A percentile compares a stretch with the other conserved stretches of the same genome.
phyloP scores from a whole-genome alignment of 148 eudicot genomes.

The Suaeda aralocaspica region DNA sequence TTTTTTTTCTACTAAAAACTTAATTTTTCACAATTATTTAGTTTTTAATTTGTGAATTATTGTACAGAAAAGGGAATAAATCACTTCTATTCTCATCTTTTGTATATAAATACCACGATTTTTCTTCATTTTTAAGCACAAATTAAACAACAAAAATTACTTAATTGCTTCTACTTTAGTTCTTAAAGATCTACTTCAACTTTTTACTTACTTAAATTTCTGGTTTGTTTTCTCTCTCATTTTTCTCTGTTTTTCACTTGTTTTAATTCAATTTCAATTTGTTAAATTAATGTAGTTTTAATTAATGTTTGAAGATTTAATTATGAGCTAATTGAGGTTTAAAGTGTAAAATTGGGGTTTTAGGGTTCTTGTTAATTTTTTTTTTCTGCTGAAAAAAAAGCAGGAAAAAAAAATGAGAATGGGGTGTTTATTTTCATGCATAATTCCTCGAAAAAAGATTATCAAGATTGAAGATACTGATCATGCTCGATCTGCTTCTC shows the following conservation, averaged over 20 bases:
- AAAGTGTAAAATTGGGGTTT: conserved; percentile 23
- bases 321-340: conserved; percentile 17
- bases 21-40: not conserved
- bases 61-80: not conserved
- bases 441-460: conserved; percentile 27
- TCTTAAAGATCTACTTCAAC: conserved; percentile 30
- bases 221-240: conserved; percentile 2
- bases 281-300: not conserved
- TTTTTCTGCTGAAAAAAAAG: conserved; percentile 2
- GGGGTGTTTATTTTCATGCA: conserved; percentile 47
- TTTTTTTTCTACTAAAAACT: no score
- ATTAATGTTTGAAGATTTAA: conserved; percentile 14
- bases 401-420: conserved; percentile 24
- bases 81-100: no score
- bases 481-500: conserved; percentile 47
- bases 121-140: conserved; percentile 7
- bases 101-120: not conserved
- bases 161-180: conserved; percentile 14
- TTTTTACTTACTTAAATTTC: conserved; percentile 17
- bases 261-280: not conserved
- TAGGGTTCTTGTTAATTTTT: not conserved
- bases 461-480: conserved; percentile 42
- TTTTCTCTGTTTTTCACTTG: not conserved
- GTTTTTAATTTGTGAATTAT: not conserved
- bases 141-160: not conserved